These are phyloP conservation scores for Chlorella sp. DNA, from an alignment of 139 green algal genomes.

Conservation along the genomic window DNA sequence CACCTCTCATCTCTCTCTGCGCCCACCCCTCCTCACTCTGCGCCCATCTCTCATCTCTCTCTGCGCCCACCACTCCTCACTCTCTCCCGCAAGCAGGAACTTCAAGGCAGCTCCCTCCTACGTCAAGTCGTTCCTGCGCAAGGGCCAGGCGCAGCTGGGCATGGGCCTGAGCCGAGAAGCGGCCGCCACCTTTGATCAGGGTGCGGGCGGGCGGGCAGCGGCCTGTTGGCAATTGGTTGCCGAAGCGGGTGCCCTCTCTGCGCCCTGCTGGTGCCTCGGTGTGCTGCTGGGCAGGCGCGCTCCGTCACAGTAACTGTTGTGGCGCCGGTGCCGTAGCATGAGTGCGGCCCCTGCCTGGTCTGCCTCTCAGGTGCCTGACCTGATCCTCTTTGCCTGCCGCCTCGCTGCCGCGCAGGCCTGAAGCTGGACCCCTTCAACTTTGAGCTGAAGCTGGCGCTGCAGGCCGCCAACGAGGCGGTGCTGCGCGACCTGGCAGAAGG, in stretches of 20 bases:
- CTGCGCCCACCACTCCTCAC: too few species aligned
- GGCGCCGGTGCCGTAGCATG: too few species aligned
- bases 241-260: too few species aligned
- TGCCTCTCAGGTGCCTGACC: too few species aligned
- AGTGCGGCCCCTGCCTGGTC: too few species aligned
- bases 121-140: conserved; percentile 65
- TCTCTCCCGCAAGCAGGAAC: background rate
- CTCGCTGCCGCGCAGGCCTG: conserved; percentile 35
- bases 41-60: too few species aligned
- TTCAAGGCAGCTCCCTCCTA: conserved; percentile 37
- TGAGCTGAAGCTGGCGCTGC: conserved; percentile 59
- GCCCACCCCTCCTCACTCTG: too few species aligned
- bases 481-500: conserved; percentile 35
- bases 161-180: conserved; percentile 56
- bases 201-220: background rate
- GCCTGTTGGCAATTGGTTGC: too few species aligned
- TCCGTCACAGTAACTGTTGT: too few species aligned
- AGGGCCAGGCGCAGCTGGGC: conserved; percentile 67
- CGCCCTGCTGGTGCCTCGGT: too few species aligned
- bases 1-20: too few species aligned
- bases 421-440: conserved; percentile 64
- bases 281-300: too few species aligned
- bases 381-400: background rate
- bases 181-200: background rate
- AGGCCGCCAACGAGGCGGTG: conserved; percentile 58